Evolutionary conservation across 768 basidiomycete species (phyloP).

Genomic region (Cyclocybe cylindracea): DNA sequence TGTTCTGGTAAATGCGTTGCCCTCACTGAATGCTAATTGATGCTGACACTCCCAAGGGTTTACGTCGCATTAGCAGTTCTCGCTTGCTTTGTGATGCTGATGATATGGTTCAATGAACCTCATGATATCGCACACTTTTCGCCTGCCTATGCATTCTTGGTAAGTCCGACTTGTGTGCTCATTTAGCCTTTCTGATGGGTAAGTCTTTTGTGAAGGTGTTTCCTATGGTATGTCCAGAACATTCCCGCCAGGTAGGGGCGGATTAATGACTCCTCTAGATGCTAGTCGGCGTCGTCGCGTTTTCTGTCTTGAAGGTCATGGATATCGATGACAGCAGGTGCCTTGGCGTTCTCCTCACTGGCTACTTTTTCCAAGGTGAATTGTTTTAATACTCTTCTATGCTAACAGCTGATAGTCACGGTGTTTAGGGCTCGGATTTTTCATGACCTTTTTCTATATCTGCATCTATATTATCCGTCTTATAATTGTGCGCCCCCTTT

Average conservation of each 20-base stretch:
- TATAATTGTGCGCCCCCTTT: slow-evolving; percentile 32
- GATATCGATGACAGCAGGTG: slow-evolving; percentile 33
- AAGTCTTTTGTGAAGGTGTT: neutral
- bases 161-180: slow-evolving; percentile 16
- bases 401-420: neutral
- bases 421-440: slow-evolving; percentile 41
- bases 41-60: slow-evolving; percentile 27
- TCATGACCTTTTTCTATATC: slow-evolving; percentile 52
- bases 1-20: slow-evolving; percentile 40
- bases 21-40: neutral
- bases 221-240: slow-evolving; percentile 12
- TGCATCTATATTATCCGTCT: slow-evolving; percentile 49
- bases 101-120: slow-evolving; percentile 50
- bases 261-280: slow-evolving; percentile 28
- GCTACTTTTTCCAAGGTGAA: slow-evolving; percentile 51
- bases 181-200: neutral
- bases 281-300: slow-evolving; percentile 49
- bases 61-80: slow-evolving; percentile 38
- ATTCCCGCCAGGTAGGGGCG: slow-evolving; percentile 34
- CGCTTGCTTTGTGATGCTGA: slow-evolving; percentile 47
- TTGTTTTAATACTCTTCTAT: neutral
- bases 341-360: slow-evolving; percentile 40
- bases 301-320: slow-evolving; percentile 41
- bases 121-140: slow-evolving; percentile 43
- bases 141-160: slow-evolving; percentile 37